A percentile compares a stretch with the other conserved stretches of the same genome.
phyloP scores from a whole-genome alignment of 176 grass and related monocot genomes.

The Zoysia japonica region DNA sequence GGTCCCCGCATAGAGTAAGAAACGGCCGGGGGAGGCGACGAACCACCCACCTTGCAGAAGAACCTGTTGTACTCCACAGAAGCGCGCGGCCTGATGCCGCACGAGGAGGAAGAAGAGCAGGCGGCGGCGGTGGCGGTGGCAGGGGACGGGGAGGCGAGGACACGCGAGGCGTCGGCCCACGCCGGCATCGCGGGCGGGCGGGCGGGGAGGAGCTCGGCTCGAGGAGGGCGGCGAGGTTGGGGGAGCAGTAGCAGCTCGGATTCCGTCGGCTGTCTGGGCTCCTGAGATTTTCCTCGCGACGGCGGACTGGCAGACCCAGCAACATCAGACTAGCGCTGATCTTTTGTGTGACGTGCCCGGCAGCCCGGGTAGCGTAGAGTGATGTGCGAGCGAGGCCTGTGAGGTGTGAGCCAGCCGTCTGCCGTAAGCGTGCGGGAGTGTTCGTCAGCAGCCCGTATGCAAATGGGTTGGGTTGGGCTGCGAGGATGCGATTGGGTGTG shows the following conservation, averaged over 20 bases:
- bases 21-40: neutral
- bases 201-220: neutral
- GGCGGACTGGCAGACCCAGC: neutral
- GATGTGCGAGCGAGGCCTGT: neutral
- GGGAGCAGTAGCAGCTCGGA: conserved; percentile 1
- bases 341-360: neutral
- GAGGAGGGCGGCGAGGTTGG: neutral
- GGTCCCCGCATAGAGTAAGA: neutral
- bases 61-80: neutral
- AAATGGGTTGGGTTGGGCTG: neutral
- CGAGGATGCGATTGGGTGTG: no score
- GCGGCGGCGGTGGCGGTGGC: conserved; percentile 9
- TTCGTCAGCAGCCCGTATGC: neutral
- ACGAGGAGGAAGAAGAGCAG: conserved; percentile 10
- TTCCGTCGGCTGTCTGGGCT: conserved; percentile 47
- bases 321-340: neutral
- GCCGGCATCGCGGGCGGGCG: conserved; percentile 38
- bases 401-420: neutral
- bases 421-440: neutral
- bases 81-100: conserved; percentile 32
- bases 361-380: neutral
- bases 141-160: conserved; percentile 35
- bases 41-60: conserved; percentile 45
- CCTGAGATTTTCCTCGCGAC: conserved; percentile 24
- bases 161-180: conserved; percentile 51